Conservation (phyloP, 257 asterid genomes). For the Coffea canephora region DNA sequence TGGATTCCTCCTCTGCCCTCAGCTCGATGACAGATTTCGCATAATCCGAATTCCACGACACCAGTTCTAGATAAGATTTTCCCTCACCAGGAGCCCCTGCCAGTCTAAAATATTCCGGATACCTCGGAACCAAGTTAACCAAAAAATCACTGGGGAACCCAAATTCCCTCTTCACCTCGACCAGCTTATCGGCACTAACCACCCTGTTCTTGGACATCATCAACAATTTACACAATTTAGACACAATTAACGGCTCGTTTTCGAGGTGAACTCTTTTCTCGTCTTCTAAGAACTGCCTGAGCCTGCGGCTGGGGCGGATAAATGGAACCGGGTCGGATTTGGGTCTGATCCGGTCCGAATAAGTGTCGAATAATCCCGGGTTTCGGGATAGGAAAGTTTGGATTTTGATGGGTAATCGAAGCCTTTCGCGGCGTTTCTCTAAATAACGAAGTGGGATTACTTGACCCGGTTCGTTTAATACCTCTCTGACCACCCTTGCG, state of each 20-base stretch:
- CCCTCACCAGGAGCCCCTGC: slow-evolving; percentile 69
- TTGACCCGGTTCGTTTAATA: slow-evolving; percentile 86
- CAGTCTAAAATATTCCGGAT: slow-evolving; percentile 64
- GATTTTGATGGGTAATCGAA: slow-evolving; percentile 43
- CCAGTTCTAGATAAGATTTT: slow-evolving; percentile 56
- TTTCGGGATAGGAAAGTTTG: slow-evolving; percentile 50
- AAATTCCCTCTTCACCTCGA: slow-evolving; percentile 87
- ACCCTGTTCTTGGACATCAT: slow-evolving; percentile 76
- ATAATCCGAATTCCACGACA: slow-evolving; percentile 51
- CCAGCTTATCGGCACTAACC: slow-evolving; percentile 57
- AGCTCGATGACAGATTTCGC: slow-evolving; percentile 62
- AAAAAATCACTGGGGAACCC: slow-evolving; percentile 82
- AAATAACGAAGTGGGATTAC: slow-evolving; percentile 67
- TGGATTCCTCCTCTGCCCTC: slow-evolving; percentile 79
- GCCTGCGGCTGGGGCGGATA: slow-evolving; percentile 51
- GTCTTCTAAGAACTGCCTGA: slow-evolving; percentile 56
- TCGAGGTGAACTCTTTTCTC: slow-evolving; percentile 46
- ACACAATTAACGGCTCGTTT: slow-evolving; percentile 58
- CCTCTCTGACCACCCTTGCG: slow-evolving; percentile 73
- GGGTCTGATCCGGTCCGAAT: slow-evolving; percentile 67
- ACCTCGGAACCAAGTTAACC: slow-evolving; percentile 63
- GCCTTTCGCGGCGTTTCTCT: slow-evolving; percentile 81
- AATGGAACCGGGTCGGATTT: slow-evolving; percentile 42
- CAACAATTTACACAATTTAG: slow-evolving; percentile 74
- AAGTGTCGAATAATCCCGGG: slow-evolving; percentile 69